Evolutionary conservation across 2,329 filamentous ascomycete genomes (phyloP), one percentile per base, ranked within the genome.

Genomic region (Davidsoniella neocaledoniae): DNA sequence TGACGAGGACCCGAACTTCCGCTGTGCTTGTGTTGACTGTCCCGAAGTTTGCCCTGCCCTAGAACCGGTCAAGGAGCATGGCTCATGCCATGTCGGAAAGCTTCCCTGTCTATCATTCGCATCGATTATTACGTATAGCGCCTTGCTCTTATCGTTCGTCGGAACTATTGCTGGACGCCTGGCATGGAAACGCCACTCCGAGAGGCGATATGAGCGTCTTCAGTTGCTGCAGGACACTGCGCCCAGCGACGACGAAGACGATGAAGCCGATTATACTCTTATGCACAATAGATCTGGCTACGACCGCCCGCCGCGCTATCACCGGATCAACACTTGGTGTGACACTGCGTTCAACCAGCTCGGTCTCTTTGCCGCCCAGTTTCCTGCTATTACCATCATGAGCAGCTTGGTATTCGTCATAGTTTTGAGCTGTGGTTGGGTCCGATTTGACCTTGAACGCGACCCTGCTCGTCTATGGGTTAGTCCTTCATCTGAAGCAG

Each of bases 381-480:
- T 90, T 58, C 91, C 91, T 0, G 82, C 71, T 2, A 77, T 93
- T 54, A 95, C 88, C 1, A 94, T 96, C 55, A 66, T 72, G 2
- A 68, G 73, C 6, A 90, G 84, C 55, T 62, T 95, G n/a, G 49
- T 91, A 2, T 60, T 91, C 2, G 83, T 95, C 9, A 74, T 71
- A 1, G 62, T 94, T 4, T 70, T 98, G 54, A 95, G 88, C 60
- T 66, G 90, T 36, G 91, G 91, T 1, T 94, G 86, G 86, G 68
- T 91, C 52, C 77, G 77, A 42, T 98, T 98, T 59, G 74, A 84
- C n/a, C 72, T 98, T 36, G 91, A 96, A 63, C 84, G 73, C 19
- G 83, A 96, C 54, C 91, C 91, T 5, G 91, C 93, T 9, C 79
- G 84, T 44, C 69, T 98, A 7, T 98, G 91, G 91, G 91, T 98